Evolutionary conservation across 23 red algal species (phyloP), one percentile per base, ranked within the genome.

Genomic region (Gracilaria vermiculophylla): DNA sequence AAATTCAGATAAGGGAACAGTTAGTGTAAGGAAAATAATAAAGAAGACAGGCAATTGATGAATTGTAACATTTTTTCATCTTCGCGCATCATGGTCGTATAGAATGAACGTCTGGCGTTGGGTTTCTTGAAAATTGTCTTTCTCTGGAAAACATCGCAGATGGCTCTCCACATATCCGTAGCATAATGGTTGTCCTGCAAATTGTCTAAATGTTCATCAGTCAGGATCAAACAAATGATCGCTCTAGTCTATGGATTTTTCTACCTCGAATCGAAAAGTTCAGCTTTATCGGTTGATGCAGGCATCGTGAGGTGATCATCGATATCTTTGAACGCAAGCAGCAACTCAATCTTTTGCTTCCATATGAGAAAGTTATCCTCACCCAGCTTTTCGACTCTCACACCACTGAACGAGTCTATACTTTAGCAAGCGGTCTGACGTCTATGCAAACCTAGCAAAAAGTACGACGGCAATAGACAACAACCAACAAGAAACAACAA

Each of bases 121-220:
- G 67, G 19, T 45, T 19, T 28, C n/a, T 66, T 83, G 13, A 83
- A 42, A 3, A 83, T 2, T 2, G 11, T 83, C 58, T 83, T 60
- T 3, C 52, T 1, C 51, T 83, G 77, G n/a, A 81, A n/a, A 81
- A 81, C 77, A 62, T 81, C 50, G 27, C 77, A 81, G 8, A 81
- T 37, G 31, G 77, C 49, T 29, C 61, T 81, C 77, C 77, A 81
- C 50, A 61, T 61, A 3, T n/a, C n/a, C n/a, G n/a, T n/a, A n/a
- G n/a, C n/a, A n/a, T n/a, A n/a, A n/a, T n/a, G n/a, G n/a, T n/a
- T 36, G 77, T 62, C 77, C 6, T 51, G 2, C 4, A 62, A 5
- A 41, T 81, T 48, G 33, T 81, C 50, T 34, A 81, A 81, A 29
- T 81, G 77, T 15, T 81, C 77, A 32, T 81, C 54, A 34, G 4